Evolutionary conservation across 306 rosid species (phyloP), one percentile per base, ranked within the genome.

Genomic region (Rosa persica): DNA sequence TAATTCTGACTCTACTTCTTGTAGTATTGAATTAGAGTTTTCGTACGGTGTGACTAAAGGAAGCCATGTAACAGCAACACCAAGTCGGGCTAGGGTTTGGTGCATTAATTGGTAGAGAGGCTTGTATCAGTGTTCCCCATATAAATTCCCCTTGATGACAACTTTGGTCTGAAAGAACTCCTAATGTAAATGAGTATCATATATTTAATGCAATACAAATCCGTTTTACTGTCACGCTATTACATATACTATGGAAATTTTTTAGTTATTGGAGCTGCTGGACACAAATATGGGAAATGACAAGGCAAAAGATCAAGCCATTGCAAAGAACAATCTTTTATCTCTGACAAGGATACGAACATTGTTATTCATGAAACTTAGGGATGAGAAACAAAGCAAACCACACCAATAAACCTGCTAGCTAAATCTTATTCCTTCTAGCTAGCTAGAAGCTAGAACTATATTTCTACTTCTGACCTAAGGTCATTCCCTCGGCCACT

Each of bases 41-140:
- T 81, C 90, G 20, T 83, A 81, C 67, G 6, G 61, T 46, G 84
- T 85, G 17, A 79, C 82, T 43, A 90, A 83, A 88, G 40, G 80
- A 76, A 82, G 84, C 58, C 86, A 85, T 58, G 75, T 82, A 68
- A 78, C 79, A 0, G 75, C 86, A 71, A 93, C 94, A 36, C 93
- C 94, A 40, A 88, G 83, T 79, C 79, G 84, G 65, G 78, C 91
- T 72, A 74, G 81, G 43, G 78, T 79, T 8, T 88, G 92, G 89
- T 85, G 93, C 85, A 86, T 86, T n/a, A n/a, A n/a, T n/a, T 44
- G 85, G 89, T 34, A 79, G 73, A 78, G 97, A 92, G 85, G 91
- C 84, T 72, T 88, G 92, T 87, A 60, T 60, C 10, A 88, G 86
- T 69, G 68, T 70, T 51, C 85, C 98, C 70, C 76, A 91, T 54